These are phyloP conservation scores for Populus ilicifolia DNA, from an alignment of 345 rosid genomes.

Conservation along the genomic window DNA sequence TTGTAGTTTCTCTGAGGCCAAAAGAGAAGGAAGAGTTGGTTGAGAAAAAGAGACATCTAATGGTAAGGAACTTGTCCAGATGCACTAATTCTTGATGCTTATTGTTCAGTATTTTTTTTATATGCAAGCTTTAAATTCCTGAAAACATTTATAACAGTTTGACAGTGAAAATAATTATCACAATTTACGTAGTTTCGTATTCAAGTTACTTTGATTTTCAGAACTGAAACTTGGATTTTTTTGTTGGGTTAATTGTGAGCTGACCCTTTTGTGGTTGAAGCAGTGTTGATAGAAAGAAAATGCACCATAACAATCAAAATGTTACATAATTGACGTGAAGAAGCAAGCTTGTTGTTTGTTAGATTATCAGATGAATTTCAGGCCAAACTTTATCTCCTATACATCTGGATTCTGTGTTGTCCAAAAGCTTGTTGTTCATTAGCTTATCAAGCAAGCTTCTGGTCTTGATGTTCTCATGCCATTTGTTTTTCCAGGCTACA, in stretches of 20 bases:
- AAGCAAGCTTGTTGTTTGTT: too few species aligned
- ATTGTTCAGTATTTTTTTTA: neutral
- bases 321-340: too few species aligned
- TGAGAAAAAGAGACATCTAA: constrained; percentile 70
- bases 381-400: too few species aligned
- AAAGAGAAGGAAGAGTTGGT: constrained; percentile 68
- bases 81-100: constrained; percentile 4
- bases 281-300: too few species aligned
- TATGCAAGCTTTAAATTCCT: neutral
- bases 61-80: constrained; percentile 47
- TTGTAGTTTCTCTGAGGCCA: constrained; percentile 72
- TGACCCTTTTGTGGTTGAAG: too few species aligned
- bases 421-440: constrained; percentile 4
- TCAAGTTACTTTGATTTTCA: neutral
- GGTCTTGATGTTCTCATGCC: constrained; percentile 6
- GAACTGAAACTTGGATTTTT: neutral
- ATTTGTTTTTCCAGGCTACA: constrained; percentile 53
- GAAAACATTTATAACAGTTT: neutral
- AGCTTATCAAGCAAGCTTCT: constrained; percentile 2
- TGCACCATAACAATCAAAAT: too few species aligned
- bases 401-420: constrained; percentile 6
- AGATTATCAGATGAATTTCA: too few species aligned
- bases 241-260: neutral
- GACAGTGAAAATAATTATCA: neutral
- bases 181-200: neutral